Evolutionary conservation across 2,329 filamentous ascomycete species (phyloP).

Genomic region (Penicillium carneum): DNA sequence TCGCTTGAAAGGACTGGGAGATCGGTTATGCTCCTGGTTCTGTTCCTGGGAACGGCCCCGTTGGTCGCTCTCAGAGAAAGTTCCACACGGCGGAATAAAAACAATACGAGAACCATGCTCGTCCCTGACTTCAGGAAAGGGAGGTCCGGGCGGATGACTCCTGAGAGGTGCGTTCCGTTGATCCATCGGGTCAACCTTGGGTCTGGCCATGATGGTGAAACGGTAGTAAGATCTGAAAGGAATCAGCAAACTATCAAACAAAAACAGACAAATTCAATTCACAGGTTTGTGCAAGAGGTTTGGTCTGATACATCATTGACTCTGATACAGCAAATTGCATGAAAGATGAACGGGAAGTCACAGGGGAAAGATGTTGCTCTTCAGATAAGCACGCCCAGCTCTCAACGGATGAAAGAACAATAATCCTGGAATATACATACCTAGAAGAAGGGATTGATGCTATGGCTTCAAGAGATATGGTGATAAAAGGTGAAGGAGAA

Average conservation of each 20-base stretch:
- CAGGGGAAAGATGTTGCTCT: neutral
- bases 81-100: neutral
- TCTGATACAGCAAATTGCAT: neutral
- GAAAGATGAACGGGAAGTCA: neutral
- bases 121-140: accelerated
- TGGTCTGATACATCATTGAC: neutral
- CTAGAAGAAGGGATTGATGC: neutral
- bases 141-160: neutral
- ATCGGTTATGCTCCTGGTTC: neutral
- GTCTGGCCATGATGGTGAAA: constrained; percentile 10
- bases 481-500: no score
- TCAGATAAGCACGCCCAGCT: neutral
- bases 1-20: neutral
- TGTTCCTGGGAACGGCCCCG: neutral
- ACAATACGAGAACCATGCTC: neutral
- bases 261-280: neutral
- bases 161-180: neutral
- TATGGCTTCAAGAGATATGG: neutral
- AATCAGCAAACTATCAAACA: constrained; percentile 4
- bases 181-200: neutral
- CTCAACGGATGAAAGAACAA: neutral
- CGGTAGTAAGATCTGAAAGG: neutral
- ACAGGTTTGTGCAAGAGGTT: neutral
- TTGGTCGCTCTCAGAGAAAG: neutral
- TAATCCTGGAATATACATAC: neutral